These are phyloP conservation scores for Rhynchospora breviuscula DNA, from an alignment of 176 grass and related monocot genomes.

Conservation along the genomic window DNA sequence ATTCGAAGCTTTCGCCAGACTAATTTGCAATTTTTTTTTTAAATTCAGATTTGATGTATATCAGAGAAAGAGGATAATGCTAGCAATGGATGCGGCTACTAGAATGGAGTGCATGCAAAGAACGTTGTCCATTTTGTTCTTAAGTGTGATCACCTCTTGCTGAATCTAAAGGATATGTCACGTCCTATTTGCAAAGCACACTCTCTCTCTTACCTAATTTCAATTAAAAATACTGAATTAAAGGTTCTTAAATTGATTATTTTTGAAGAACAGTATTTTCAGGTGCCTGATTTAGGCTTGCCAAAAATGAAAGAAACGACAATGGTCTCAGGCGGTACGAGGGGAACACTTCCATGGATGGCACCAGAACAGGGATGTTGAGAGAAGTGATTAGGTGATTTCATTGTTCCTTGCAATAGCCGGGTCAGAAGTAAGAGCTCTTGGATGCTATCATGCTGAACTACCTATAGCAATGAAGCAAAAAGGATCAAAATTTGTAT, in stretches of 20 bases:
- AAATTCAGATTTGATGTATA: too few species aligned
- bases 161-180: conserved; percentile 75
- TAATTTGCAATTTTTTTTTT: too few species aligned
- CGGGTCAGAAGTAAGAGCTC: conserved; percentile 91
- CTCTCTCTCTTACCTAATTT: not conserved
- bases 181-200: conserved; percentile 97
- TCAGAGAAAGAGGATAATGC: conserved; percentile 49
- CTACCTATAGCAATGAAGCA: conserved; percentile 47
- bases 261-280: conserved; percentile 14
- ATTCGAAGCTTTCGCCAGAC: too few species aligned
- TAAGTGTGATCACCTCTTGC: conserved; percentile 91
- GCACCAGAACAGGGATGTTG: too few species aligned
- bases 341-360: too few species aligned
- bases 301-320: conserved; percentile 89
- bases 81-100: conserved; percentile 92
- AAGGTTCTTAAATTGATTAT: not conserved
- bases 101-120: conserved; percentile 95
- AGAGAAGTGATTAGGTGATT: conserved; percentile 86
- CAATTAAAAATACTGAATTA: not conserved
- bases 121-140: conserved; percentile 87
- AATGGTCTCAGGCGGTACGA: conserved; percentile 90
- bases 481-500: not conserved
- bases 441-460: conserved; percentile 91
- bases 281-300: conserved; percentile 91
- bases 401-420: conserved; percentile 97